Evolutionary conservation across 805 yeast species (phyloP), one percentile per base, ranked within the genome.

Genomic region (Tetrapisispora nanseiensis): DNA sequence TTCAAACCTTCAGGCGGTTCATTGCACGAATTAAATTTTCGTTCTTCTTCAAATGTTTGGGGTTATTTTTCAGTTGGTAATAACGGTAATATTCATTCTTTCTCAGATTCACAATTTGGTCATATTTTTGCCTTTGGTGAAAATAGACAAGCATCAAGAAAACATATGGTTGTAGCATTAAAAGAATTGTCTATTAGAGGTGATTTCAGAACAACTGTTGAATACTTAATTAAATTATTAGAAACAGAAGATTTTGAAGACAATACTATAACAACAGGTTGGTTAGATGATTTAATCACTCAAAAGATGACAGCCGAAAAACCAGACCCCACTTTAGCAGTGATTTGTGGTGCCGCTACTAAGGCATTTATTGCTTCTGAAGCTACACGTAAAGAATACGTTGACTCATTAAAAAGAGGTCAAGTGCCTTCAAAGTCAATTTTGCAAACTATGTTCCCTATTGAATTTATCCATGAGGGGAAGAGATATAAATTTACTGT

Each of bases 71-170:
- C 96, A 16, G 97, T 92, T 41, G 86, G 92, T 54, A 87, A 85
- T 68, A 90, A 86, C 63, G 95, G 97, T 48, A 89, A 95, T 41
- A 94, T 92, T 57, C 99, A 92, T 68, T 87, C 97, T 4, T 94
- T 87, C 70, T 83, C 95, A 24, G 99, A 92, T 66, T 90, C 98
- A 43, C 99, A 92, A 68, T 92, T 92, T 58, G 99, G 99, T 64
- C 99, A 92, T 66, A 92, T 92, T 48, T 92, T 92, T 65, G 97
- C 99, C 27, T 94, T 90, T 67, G 98, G 98, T 64, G 98, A 92
- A 70, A 90, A 89, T 62, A 83, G 99, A 70, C 94, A 86, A 65
- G 95, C 95, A 30, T 86, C 96, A 27, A 84, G 99, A 70, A 89
- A 92, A 65, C 96, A 94, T 59, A 92, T 92, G 98, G 96, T 92